Conservation (phyloP, 2,329 filamentous ascomycete genomes). For the Colletotrichum sp. region DNA sequence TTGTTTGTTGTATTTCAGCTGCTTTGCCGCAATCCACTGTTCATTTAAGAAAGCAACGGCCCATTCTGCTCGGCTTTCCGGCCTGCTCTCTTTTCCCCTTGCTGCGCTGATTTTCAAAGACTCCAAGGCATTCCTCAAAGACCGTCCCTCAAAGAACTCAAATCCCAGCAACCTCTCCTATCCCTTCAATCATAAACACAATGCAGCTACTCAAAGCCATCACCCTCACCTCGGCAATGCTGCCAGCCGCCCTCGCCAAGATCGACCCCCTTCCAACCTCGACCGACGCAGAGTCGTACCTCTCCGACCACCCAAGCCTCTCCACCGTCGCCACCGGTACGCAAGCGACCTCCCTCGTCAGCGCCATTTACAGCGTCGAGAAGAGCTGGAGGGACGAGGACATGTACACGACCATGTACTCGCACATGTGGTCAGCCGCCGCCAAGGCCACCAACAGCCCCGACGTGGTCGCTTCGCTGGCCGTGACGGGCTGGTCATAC, state of each 20-base stretch:
- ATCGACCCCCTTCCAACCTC: background rate
- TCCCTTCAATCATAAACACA: background rate
- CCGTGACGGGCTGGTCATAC: background rate
- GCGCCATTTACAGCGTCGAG: slow-evolving; percentile 18
- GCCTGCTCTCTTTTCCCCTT: background rate
- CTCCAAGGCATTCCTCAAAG: background rate
- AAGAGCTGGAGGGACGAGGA: slow-evolving; percentile 1
- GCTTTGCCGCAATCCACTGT: background rate
- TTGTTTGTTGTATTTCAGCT: background rate
- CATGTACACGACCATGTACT: slow-evolving; percentile 11
- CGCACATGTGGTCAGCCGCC: slow-evolving; percentile 20
- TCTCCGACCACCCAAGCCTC: background rate
- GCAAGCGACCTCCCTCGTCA: slow-evolving; percentile 1
- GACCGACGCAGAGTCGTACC: background rate
- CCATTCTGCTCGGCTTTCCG: background rate
- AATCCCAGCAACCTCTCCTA: background rate
- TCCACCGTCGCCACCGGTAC: background rate
- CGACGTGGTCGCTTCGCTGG: slow-evolving; percentile 16
- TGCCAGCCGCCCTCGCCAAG: background rate
- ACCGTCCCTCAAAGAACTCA: background rate
- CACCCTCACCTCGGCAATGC: background rate
- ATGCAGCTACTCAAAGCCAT: background rate
- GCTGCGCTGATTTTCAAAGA: background rate
- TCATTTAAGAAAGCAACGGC: background rate
- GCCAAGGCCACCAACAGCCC: slow-evolving; percentile 18